A percentile compares a stretch with the other conserved stretches of the same genome.
These are phyloP conservation scores for Umbelopsis sp. DNA, from an alignment of 192 early-diverging fungal species.

Conservation along the genomic window DNA sequence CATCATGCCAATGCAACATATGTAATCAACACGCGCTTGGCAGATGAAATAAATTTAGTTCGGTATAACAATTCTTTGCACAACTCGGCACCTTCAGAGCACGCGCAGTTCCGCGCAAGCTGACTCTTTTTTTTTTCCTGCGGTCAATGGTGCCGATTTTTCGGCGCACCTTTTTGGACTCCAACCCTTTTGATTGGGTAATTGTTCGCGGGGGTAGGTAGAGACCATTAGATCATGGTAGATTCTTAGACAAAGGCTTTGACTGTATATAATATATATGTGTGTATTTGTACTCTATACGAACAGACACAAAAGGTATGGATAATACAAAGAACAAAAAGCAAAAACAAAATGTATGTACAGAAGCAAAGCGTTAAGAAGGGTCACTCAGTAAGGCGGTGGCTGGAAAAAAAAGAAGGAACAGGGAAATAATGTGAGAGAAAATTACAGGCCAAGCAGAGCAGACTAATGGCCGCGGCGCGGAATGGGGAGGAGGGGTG, in stretches of 20 bases:
- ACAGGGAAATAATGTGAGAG: background rate
- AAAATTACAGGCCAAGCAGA: constrained; percentile 5
- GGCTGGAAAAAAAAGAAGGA: too few relatives aligned
- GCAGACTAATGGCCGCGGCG: too few relatives aligned
- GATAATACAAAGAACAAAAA: constrained; percentile 6
- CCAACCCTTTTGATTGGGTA: background rate
- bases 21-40: too few relatives aligned
- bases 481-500: too few relatives aligned
- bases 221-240: too few relatives aligned
- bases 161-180: background rate
- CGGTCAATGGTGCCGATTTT: background rate
- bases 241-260: too few relatives aligned
- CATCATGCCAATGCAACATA: too few relatives aligned
- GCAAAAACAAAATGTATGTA: background rate
- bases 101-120: background rate
- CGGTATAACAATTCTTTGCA: too few relatives aligned
- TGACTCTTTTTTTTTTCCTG: background rate
- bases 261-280: background rate
- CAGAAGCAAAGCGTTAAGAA: background rate
- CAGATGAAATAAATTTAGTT: too few relatives aligned
- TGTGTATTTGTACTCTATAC: constrained; percentile 1
- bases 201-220: background rate
- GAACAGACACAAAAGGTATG: background rate
- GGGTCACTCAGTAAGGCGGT: background rate
- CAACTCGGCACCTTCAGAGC: background rate